Percentiles rank a stretch among this genome's conserved stretches.
phyloP scores from a whole-genome alignment of 371 early-diverging fungal genomes.

The Actinomortierella wolfii region DNA sequence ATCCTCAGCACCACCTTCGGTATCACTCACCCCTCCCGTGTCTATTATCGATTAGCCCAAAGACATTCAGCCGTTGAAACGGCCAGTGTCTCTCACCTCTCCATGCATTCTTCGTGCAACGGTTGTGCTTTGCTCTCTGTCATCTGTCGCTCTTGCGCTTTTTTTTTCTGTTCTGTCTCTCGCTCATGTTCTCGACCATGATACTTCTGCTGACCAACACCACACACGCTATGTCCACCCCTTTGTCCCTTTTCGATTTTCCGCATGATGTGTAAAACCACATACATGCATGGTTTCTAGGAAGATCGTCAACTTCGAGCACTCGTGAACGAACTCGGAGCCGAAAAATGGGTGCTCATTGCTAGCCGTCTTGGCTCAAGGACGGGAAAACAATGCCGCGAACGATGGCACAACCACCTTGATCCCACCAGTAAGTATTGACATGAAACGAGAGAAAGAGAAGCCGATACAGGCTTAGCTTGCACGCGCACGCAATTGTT shows the following conservation, averaged over 20 bases:
- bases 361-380: slow-evolving; percentile 44
- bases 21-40: too few species aligned
- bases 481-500: neutral
- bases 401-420: slow-evolving; percentile 48
- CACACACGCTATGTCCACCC: neutral
- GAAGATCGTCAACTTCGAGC: slow-evolving; percentile 41
- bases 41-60: too few species aligned
- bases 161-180: neutral
- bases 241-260: neutral
- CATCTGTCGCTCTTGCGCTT: neutral
- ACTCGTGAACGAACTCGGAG: slow-evolving; percentile 42
- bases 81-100: neutral
- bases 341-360: slow-evolving; percentile 49
- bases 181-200: neutral
- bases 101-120: neutral
- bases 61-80: too few species aligned
- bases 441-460: neutral
- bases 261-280: neutral
- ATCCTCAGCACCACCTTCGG: too few species aligned
- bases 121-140: neutral
- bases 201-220: neutral
- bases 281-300: slow-evolving; percentile 16
- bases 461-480: neutral
- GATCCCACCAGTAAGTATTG: slow-evolving; percentile 38
- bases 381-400: slow-evolving; percentile 49